phyloP scores from a whole-genome alignment of 1,139 yeast species.

The Sugiyamaella castrensis region DNA sequence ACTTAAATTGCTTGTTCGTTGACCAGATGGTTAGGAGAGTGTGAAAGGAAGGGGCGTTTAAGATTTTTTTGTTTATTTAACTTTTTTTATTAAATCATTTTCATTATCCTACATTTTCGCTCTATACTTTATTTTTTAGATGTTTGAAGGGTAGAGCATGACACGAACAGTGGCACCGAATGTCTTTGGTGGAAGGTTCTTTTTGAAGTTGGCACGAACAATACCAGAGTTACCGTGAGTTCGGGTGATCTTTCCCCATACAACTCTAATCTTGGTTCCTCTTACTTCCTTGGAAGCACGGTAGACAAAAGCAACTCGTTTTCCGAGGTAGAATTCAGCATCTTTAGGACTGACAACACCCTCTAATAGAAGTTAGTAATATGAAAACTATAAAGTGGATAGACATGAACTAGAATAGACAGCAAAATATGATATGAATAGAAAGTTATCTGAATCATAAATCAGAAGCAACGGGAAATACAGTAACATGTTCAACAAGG shows the following conservation, averaged over 20 bases:
- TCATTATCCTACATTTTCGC: constrained; percentile 14
- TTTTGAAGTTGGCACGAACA: constrained; percentile 98
- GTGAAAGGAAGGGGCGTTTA: too few species aligned
- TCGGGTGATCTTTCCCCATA: constrained; percentile 95
- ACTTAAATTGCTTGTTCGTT: too few species aligned
- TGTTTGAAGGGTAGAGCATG: constrained; percentile 99
- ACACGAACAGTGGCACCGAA: constrained; percentile 99
- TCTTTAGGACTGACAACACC: constrained; percentile 90
- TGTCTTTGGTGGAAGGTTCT: constrained; percentile 99
- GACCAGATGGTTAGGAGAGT: too few species aligned
- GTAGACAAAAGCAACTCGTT: constrained; percentile 99
- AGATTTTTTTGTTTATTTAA: neutral
- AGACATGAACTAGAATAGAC: neutral
- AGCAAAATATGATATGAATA: neutral
- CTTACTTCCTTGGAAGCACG: constrained; percentile 96
- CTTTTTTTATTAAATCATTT: constrained; percentile 9
- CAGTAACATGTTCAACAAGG: too few species aligned
- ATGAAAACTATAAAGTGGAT: too few species aligned
- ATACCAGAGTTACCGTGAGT: constrained; percentile 98
- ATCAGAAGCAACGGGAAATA: too few species aligned
- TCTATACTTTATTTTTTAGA: too few species aligned
- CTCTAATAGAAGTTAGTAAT: constrained; percentile 38
- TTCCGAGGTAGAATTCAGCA: constrained; percentile 98
- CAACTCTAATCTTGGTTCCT: constrained; percentile 99
- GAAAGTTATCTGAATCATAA: neutral